Percentiles rank a stretch among this genome's conserved stretches.
Conservation (phyloP, 805 yeast genomes). For the Trichomonascus vanleenenianus region DNA sequence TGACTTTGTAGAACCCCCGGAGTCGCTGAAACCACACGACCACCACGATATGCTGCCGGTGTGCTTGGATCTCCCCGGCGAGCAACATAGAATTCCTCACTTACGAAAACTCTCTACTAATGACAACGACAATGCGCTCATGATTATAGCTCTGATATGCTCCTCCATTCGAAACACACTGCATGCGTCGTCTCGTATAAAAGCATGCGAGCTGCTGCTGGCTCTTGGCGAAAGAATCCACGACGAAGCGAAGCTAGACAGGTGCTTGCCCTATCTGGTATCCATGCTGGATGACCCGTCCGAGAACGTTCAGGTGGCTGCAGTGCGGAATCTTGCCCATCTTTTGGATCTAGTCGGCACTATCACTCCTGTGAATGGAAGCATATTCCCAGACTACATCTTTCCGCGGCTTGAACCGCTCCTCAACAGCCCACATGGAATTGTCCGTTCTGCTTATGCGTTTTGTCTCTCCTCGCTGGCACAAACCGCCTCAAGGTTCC, state of each 20-base stretch:
- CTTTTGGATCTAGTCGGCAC: slow-evolving; percentile 54
- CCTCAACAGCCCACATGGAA: slow-evolving; percentile 26
- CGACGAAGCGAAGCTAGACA: slow-evolving; percentile 80
- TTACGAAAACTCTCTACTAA: slow-evolving; percentile 15
- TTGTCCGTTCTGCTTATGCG: slow-evolving; percentile 63
- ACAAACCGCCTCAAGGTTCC: slow-evolving; percentile 50
- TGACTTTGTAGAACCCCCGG: slow-evolving; percentile 5
- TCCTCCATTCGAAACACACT: slow-evolving; percentile 55
- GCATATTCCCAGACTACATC: slow-evolving; percentile 74
- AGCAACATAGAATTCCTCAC: slow-evolving; percentile 14
- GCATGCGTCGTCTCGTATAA: slow-evolving; percentile 50
- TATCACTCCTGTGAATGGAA: slow-evolving; percentile 66
- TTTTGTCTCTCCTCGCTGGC: slow-evolving; percentile 68
- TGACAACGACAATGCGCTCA: slow-evolving; percentile 44
- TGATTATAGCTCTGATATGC: slow-evolving; percentile 49
- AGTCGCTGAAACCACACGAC: not conserved
- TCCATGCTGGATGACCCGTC: slow-evolving; percentile 63
- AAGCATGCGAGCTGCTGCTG: slow-evolving; percentile 68
- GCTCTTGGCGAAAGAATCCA: slow-evolving; percentile 67
- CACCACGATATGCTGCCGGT: slow-evolving; percentile 10
- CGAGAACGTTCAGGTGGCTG: slow-evolving; percentile 56
- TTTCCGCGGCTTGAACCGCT: slow-evolving; percentile 57
- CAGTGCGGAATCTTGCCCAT: slow-evolving; percentile 60
- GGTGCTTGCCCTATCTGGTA: slow-evolving; percentile 75
- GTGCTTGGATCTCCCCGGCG: slow-evolving; percentile 14